Evolutionary conservation across 225 moss, liverwort and hornwort genomes (phyloP), one percentile per base, ranked within the genome.

Genomic region (Thuidium tamariscinum): DNA sequence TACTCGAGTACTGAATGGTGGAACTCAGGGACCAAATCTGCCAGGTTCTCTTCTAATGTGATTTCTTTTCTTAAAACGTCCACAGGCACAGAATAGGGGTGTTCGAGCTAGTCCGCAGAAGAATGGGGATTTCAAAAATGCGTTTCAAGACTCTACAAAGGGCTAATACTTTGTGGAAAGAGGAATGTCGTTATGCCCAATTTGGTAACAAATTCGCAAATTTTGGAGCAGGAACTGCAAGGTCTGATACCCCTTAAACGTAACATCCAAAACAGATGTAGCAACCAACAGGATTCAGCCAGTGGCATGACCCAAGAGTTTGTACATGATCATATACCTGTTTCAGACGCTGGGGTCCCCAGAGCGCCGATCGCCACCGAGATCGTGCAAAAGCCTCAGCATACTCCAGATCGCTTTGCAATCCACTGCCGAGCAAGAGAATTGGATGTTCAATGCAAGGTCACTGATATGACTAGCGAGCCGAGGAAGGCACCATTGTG

Each of bases 301-400:
- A 36, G 61, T 49, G n/a, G 74, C 61, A 46, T 49, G 61, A n/a
- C 68, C 61, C 62, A 57, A 84, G 74, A 74, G 25, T 61, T 74
- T 30, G 62, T 9, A 21, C 27, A 65, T 39, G 76, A 76, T 51
- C 41, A 27, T 29, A 30, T 71, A 87, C 97, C 93, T 87, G 92
- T 86, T 97, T 95, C 86, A 99, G 95, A 68, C 99, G 99, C 70
- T 86, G 89, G 54, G 99, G 99, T 39, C 99, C 99, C 99, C 99
- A 99, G 82, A 94, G 92, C 52, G 95, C 89, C 34, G 92, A 93
- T 60, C 92, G 95, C 99, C 99, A 99, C 83, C 97, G 92, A 27
- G 95, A 96, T 78, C 95, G 92, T 26, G 97, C 95, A 91, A 95
- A 99, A 68, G 82, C 75, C 83, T 95, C 95, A 49, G 99, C 95